Evolutionary conservation across 1,284 basidiomycete genomes (phyloP).

Genomic region (Ceratobasidium sp.): DNA sequence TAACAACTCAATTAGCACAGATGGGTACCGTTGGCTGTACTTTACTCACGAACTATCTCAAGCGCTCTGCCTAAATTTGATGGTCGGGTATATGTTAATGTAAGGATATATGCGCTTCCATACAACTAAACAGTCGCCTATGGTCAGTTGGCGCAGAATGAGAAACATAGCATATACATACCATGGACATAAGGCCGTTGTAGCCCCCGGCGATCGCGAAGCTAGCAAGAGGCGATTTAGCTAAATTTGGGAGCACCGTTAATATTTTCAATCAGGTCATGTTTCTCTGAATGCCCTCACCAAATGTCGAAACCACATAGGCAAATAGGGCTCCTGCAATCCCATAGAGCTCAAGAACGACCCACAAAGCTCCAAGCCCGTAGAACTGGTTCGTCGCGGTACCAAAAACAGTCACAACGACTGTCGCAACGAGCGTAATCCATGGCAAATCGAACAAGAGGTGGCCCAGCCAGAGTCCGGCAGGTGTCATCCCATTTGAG

Average conservation of each 20-base stretch:
- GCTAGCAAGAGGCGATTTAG: conserved; percentile 74
- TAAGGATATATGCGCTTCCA: conserved; percentile 71
- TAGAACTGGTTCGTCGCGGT: conserved; percentile 70
- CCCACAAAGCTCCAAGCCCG: conserved; percentile 77
- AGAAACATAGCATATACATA: conserved; percentile 60
- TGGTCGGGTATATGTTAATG: conserved; percentile 74
- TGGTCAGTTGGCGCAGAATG: background rate
- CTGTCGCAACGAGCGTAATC: conserved; percentile 65
- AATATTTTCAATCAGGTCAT: background rate
- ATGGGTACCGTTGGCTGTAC: background rate
- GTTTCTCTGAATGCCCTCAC: conserved; percentile 22
- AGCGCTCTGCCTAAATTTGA: conserved; percentile 65
- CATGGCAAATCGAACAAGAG: conserved; percentile 77
- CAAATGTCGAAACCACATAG: conserved; percentile 71
- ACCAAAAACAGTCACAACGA: conserved; percentile 72
- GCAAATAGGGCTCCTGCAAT: conserved; percentile 73
- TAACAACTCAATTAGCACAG: background rate
- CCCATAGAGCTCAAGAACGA: conserved; percentile 76
- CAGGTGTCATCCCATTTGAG: conserved; percentile 78
- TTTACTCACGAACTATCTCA: conserved; percentile 65
- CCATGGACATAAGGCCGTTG: conserved; percentile 74
- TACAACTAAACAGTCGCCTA: conserved; percentile 61
- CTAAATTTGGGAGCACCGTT: conserved; percentile 15
- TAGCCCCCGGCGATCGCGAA: conserved; percentile 80
- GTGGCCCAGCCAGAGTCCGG: conserved; percentile 83